Evolutionary conservation across 2,329 filamentous ascomycete species (phyloP), one percentile per base, ranked within the genome.

Genomic region (Colletotrichum scovillei): DNA sequence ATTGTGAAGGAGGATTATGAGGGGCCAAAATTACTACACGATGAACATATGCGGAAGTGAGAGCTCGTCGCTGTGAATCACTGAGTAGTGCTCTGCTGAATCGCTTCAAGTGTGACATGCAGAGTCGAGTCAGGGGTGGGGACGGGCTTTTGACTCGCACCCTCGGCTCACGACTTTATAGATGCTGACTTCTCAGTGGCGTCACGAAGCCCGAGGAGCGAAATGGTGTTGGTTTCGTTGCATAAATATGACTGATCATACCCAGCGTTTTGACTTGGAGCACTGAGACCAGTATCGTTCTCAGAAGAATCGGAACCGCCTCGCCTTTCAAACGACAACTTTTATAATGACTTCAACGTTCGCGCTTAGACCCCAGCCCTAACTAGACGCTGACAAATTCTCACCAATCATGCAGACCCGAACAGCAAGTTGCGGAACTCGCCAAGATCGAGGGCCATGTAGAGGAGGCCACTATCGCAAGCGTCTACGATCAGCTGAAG

Each of bases 401-500:
- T 68, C 4, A 56, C 2, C 4, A 19, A 24, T 4, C 2, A 22
- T 24, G 2, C 1, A 69, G 67, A 42, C 53, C 67, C 7, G 60
- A 59, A 59, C 3, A 58, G 6, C 35, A 65, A 12, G 66, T 70
- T 12, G 8, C 19, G 3, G 22, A 65, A 53, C 62, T 59, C 1
- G n/a, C 53, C 12, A 42, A 53, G 11, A 28, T 46, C 30, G 26
- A 22, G 32, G 67, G 67, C 7, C 4, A 5, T 12, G 26, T 70
- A 5, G 53, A 66, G 4, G 60, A 70, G 2, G 28, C 42, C 7
- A 42, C 52, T 2, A 22, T 70, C 7, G 67, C 67, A 1, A 69
- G 63, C 0, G 67, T 76, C 5, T 77, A 73, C 38, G 75, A 77
- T 11, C 49, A 63, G 28, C 74, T 80, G 22, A 73, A 75, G 35